These are phyloP conservation scores for Delphinella strobiligena DNA, from an alignment of 2,329 filamentous ascomycete species.

Conservation along the genomic window DNA sequence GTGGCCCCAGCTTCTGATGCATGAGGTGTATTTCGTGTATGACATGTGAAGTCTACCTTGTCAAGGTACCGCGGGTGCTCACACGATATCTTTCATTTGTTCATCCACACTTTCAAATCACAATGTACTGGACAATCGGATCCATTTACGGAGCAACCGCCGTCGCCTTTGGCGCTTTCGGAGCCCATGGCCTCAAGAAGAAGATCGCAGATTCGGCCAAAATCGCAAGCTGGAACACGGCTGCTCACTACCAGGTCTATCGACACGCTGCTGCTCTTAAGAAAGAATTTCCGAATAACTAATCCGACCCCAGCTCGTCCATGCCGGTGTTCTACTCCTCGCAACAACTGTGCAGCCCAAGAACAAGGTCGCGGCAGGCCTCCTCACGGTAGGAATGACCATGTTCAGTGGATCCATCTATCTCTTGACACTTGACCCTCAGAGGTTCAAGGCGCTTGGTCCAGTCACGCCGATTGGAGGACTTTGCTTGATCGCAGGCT, in stretches of 20 bases:
- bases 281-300: neutral
- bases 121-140: constrained; percentile 45
- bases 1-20: too few species aligned
- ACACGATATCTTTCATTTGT: neutral
- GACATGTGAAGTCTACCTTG: too few species aligned
- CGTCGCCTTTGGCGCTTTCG: constrained; percentile 54
- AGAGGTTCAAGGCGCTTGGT: constrained; percentile 46
- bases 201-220: constrained; percentile 46
- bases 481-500: constrained; percentile 52
- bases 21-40: too few species aligned
- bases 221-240: constrained; percentile 50
- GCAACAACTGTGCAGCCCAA: constrained; percentile 22
- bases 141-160: constrained; percentile 50
- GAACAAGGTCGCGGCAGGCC: constrained; percentile 39
- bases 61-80: too few species aligned
- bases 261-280: neutral
- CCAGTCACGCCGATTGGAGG: constrained; percentile 56
- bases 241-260: constrained; percentile 54
- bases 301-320: constrained; percentile 41
- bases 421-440: constrained; percentile 49
- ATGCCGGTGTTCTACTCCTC: constrained; percentile 49
- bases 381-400: constrained; percentile 55
- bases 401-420: constrained; percentile 58
- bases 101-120: neutral
- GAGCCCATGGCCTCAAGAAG: constrained; percentile 54